Conservation (phyloP, 176 grass and related monocot species). For the Raddia guianensis region DNA sequence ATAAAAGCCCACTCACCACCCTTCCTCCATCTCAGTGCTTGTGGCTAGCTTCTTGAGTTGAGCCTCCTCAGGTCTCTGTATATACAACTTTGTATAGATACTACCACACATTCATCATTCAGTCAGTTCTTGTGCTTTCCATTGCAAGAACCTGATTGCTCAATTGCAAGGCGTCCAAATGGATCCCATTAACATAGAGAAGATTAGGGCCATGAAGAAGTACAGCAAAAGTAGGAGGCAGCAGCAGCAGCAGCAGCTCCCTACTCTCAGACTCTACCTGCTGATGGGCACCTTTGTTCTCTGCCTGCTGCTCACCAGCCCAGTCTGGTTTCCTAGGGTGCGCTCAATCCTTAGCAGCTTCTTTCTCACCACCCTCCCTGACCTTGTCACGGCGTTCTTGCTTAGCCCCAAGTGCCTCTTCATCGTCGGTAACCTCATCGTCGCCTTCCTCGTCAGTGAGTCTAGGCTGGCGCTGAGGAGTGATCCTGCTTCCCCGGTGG, state of each 20-base stretch:
- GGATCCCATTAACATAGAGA: conserved; percentile 68
- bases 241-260: conserved; percentile 27
- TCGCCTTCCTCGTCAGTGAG: conserved; percentile 79
- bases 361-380: conserved; percentile 56
- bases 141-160: conserved; percentile 33
- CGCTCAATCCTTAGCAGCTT: conserved; percentile 49
- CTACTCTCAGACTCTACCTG: conserved; percentile 50
- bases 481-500: conserved; percentile 25
- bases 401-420: conserved; percentile 84
- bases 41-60: conserved; percentile 30
- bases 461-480: conserved; percentile 53
- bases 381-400: conserved; percentile 47
- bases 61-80: conserved; percentile 35
- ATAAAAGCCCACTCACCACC: conserved; percentile 49
- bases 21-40: conserved; percentile 30
- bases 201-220: conserved; percentile 75
- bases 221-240: conserved; percentile 56
- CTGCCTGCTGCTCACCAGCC: conserved; percentile 64
- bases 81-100: conserved; percentile 31
- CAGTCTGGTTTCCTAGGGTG: conserved; percentile 63
- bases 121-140: conserved; percentile 18
- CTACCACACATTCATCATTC: not conserved
- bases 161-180: conserved; percentile 42
- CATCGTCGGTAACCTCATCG: conserved; percentile 76
- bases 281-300: conserved; percentile 47